Evolutionary conservation across 2,329 filamentous ascomycete genomes (phyloP), one percentile per base, ranked within the genome.

Genomic region (Ceratocystiopsis minuta): DNA sequence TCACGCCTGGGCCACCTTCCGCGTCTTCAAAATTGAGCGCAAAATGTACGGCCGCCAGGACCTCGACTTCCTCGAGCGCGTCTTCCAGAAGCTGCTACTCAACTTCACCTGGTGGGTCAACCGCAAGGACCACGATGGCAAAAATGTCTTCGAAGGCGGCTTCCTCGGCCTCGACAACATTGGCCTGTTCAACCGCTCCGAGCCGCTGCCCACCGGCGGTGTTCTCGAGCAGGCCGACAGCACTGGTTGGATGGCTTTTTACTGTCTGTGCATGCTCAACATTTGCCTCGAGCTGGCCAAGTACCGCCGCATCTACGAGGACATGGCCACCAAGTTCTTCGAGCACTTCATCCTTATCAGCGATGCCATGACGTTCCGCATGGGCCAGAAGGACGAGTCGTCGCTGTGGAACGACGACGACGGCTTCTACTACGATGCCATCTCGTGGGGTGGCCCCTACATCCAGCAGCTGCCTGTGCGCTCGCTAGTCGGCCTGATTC

Each of bases 91-190:
- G 60, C 62, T 96, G 46, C 66, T 96, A 18, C 68, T 96, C 48
- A 96, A 96, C 63, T 96, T 96, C 59, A 96, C 90, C 4, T 96
- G 90, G 90, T 96, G 88, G 88, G 88, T 95, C 16, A 96, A 96
- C 58, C 80, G 88, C 45, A 96, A 96, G 61, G 88, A 96, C 53
- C 71, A 72, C 12, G 84, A 94, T 11, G 88, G 86, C 53, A 96
- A 96, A 65, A 95, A 96, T 54, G 81, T 96, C 24, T 96, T 96
- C 51, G 90, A 96, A 56, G 90, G 88, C 50, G 88, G 88, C 36
- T 96, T 96, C 67, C 66, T 96, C 9, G 88, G 88, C 37, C 67
- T 96, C 41, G 88, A 96, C 71, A 96, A 96, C 57, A 96, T 96
- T 58, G 90, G 90, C 42, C 64, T 96, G 33, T 96, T 96, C 72